Base-by-base conservation (phyloP, 805 yeast species). In the Maudiozyma serrabonitensis region DNA sequence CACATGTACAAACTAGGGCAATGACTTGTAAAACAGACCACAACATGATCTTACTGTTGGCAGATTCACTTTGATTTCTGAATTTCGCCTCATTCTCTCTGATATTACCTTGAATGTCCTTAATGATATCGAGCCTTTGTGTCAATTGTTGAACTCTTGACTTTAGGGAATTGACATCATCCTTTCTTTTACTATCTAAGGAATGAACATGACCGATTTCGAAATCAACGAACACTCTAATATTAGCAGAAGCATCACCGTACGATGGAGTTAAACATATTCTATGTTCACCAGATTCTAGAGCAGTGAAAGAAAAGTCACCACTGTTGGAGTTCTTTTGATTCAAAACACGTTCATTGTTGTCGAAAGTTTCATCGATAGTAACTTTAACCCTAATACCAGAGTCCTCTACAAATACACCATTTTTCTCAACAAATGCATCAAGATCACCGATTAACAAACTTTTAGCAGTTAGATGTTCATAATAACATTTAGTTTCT, bases 271-370 rank as follows among this genome's bases (percentile, higher is more conserved):
- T 81, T 66, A 89, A 70, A 69, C 97, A 89, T 58, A 90, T 75
- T 59, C 76, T 75, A 72, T 89, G 96, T 64, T 86, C 95, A 38
- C 96, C 96, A 11, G 83, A 72, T 48, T 85, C 95, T 43, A 80
- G 69, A 1, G 96, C 85, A 12, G 90, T 83, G 72, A 87, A 89
- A 31, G 89, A 75, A 66, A 87, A 85, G 53, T 82, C 82, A 15
- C 88, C 86, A 39, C 65, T 67, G 12, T 86, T 70, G 2, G 74
- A 56, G 26, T 81, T 79, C 59, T 74, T 79, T 65, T 87, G 95
- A 52, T 74, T 66, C 37, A 81, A 82, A 25, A 88, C 95, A 51
- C 82, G 74, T 66, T 90, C 91, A 66, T 85, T 78, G 62, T 82
- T 80, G 68, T 88, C 95, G 60, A 90, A 90, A 3, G 85, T 78